These are phyloP conservation scores for Aspergillus phoenicis DNA, from an alignment of 2,329 filamentous ascomycete species.

Conservation along the genomic window DNA sequence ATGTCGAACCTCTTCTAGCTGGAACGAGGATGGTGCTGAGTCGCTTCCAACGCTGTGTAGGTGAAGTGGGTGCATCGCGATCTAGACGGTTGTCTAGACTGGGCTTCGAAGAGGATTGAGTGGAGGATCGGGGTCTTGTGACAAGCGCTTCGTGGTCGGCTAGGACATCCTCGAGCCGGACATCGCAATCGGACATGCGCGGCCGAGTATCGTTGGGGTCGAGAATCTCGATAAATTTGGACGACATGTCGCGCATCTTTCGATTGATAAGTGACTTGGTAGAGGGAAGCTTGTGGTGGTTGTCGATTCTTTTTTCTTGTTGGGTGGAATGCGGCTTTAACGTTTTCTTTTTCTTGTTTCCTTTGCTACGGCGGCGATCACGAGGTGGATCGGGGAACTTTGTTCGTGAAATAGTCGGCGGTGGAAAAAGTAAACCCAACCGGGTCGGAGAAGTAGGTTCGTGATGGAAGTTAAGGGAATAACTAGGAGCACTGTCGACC, in stretches of 20 bases:
- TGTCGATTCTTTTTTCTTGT: background rate
- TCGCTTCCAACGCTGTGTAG: constrained; percentile 37
- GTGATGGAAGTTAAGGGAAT: background rate
- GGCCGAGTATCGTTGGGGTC: constrained; percentile 38
- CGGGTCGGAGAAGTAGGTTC: background rate
- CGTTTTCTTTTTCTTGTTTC: background rate
- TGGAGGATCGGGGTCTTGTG: constrained; percentile 39
- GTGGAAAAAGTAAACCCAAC: background rate
- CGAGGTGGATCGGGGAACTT: constrained; percentile 1
- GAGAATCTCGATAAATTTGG: constrained; percentile 49
- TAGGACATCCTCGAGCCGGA: constrained; percentile 48
- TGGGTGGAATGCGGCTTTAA: background rate
- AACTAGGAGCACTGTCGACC: background rate
- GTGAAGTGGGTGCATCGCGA: constrained; percentile 27
- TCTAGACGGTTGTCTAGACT: constrained; percentile 31
- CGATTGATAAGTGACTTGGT: background rate
- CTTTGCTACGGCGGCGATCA: constrained; percentile 4
- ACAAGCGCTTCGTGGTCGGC: constrained; percentile 43
- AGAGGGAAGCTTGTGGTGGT: background rate
- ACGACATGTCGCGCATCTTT: constrained; percentile 39
- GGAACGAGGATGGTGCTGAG: constrained; percentile 37
- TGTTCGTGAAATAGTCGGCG: constrained; percentile 2
- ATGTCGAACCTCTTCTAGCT: constrained; percentile 24
- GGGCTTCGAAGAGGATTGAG: constrained; percentile 39
- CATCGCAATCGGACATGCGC: constrained; percentile 43